phyloP scores from a whole-genome alignment of 306 rosid genomes.

The Castanospermum australe region DNA sequence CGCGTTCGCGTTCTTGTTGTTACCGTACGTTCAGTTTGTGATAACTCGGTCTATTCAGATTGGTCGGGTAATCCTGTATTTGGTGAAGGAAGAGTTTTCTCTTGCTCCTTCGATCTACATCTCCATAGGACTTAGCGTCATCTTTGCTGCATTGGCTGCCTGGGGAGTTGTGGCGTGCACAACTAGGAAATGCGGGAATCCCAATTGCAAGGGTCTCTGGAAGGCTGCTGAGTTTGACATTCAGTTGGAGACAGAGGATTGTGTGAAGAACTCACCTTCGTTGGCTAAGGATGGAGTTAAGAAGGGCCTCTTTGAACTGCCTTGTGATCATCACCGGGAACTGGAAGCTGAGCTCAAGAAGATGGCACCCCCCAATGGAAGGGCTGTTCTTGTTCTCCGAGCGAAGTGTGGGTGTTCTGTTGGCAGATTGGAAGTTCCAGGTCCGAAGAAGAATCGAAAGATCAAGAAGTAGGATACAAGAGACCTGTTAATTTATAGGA shows the following conservation, averaged over 20 bases:
- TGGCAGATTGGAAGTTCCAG: constrained; percentile 96
- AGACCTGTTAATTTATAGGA: constrained; percentile 35
- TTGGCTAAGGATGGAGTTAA: constrained; percentile 54
- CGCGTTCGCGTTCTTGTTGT: constrained; percentile 66
- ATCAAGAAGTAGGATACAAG: constrained; percentile 66
- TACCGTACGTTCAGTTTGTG: constrained; percentile 59
- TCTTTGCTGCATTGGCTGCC: constrained; percentile 62
- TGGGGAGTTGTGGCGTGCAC: constrained; percentile 66
- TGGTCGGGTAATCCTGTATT: constrained; percentile 34
- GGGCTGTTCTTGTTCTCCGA: constrained; percentile 80
- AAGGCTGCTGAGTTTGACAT: constrained; percentile 89
- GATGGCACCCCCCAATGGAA: constrained; percentile 93
- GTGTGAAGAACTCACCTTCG: constrained; percentile 72
- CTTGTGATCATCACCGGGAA: constrained; percentile 84
- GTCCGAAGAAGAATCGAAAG: constrained; percentile 66
- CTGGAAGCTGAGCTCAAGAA: constrained; percentile 87
- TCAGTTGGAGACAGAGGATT: constrained; percentile 93
- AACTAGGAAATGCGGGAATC: constrained; percentile 75
- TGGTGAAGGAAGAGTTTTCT: constrained; percentile 64
- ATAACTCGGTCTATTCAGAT: constrained; percentile 37
- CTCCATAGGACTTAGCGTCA: constrained; percentile 57
- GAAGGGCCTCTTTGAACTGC: constrained; percentile 78
- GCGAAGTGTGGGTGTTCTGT: constrained; percentile 94
- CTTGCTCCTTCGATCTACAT: constrained; percentile 71
- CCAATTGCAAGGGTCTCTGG: constrained; percentile 74